Percentiles rank a stretch among this genome's conserved stretches.
These are phyloP conservation scores for Talaromyces trachyspermus DNA, from an alignment of 495 filamentous ascomycete genomes.

Conservation along the genomic window DNA sequence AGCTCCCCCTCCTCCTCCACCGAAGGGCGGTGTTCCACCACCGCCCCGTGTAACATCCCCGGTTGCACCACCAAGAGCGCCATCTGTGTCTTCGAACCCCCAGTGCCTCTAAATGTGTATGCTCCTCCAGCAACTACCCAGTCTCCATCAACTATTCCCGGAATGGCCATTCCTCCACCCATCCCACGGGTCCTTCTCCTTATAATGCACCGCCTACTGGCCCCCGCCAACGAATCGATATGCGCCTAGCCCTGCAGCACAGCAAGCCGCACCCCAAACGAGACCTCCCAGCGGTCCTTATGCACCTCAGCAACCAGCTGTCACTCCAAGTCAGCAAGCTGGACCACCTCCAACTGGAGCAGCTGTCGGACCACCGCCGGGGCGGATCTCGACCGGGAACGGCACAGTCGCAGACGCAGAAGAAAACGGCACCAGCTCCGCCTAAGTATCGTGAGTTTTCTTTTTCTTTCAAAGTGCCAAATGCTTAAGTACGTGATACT, in stretches of 20 bases:
- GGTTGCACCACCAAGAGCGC: slow-evolving; percentile 27
- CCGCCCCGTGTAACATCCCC: slow-evolving; percentile 49
- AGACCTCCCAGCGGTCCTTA: slow-evolving; percentile 53
- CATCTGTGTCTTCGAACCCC: slow-evolving; percentile 40
- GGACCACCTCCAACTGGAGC: slow-evolving; percentile 44
- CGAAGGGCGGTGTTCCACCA: slow-evolving; percentile 41
- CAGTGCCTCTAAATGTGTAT: slow-evolving; percentile 63
- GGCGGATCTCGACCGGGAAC: slow-evolving; percentile 43
- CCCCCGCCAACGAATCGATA: slow-evolving; percentile 75
- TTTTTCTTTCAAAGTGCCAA: too few species aligned
- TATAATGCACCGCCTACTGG: slow-evolving; percentile 77
- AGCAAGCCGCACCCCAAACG: slow-evolving; percentile 36
- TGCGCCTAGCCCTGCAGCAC: slow-evolving; percentile 67
- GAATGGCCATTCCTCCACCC: slow-evolving; percentile 39
- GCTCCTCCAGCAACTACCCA: slow-evolving; percentile 51
- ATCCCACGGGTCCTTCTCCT: slow-evolving; percentile 75
- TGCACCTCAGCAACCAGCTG: slow-evolving; percentile 40
- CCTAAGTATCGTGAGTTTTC: slow-evolving; percentile 66
- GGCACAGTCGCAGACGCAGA: slow-evolving; percentile 39
- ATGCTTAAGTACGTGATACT: neutral
- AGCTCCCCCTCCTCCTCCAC: slow-evolving; percentile 44
- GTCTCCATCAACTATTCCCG: slow-evolving; percentile 24
- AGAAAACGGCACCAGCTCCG: slow-evolving; percentile 42
- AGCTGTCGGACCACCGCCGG: too few species aligned
- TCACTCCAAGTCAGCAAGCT: slow-evolving; percentile 39